Conservation (phyloP, 2,329 filamentous ascomycete genomes). For the Penicillium sclerotigenum region DNA sequence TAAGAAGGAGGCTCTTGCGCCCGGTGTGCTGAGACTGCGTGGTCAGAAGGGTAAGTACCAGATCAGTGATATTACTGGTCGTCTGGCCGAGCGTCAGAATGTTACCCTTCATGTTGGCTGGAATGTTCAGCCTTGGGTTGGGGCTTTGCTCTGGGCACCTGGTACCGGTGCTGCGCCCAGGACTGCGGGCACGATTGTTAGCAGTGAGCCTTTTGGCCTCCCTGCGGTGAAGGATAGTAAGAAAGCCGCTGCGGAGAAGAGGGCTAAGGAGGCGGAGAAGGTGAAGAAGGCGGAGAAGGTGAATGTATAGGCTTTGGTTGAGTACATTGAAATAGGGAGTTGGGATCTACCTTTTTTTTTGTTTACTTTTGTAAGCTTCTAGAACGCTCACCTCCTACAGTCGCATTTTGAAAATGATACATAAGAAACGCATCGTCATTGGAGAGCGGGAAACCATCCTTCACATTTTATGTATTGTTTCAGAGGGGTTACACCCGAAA, state of each 20-base stretch:
- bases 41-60: slow-evolving; percentile 95
- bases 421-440: not conserved
- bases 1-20: slow-evolving; percentile 18
- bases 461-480: not conserved
- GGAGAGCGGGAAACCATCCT: not conserved
- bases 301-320: not conserved
- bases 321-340: not conserved
- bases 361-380: not conserved
- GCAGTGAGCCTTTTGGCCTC: slow-evolving; percentile 54
- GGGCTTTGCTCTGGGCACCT: slow-evolving; percentile 77
- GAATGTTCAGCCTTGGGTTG: slow-evolving; percentile 98
- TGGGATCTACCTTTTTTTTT: not conserved
- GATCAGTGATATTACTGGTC: slow-evolving; percentile 83
- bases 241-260: slow-evolving; percentile 15
- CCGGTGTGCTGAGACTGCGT: slow-evolving; percentile 69
- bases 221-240: slow-evolving; percentile 53
- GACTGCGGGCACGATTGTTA: slow-evolving; percentile 51
- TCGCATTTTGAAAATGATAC: slow-evolving; percentile 1
- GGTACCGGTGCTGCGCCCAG: slow-evolving; percentile 48
- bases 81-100: slow-evolving; percentile 69
- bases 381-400: not conserved
- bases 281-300: slow-evolving; percentile 15
- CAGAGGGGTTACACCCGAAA: not conserved
- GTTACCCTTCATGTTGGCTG: slow-evolving; percentile 81
- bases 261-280: slow-evolving; percentile 18